Conservation (phyloP, 169 alveolate genomes). For the Cryptosporidium baileyi region DNA sequence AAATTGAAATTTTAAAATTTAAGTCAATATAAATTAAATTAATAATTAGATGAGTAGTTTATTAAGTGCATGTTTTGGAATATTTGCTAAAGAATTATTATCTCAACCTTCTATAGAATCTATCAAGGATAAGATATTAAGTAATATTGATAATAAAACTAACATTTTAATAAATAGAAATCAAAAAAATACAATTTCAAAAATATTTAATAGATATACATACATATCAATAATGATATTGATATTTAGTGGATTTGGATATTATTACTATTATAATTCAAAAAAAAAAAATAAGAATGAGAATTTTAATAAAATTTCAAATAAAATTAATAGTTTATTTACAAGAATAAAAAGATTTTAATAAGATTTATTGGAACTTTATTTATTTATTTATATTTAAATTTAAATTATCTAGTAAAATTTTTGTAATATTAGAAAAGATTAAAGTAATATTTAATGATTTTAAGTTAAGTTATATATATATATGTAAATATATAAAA, state of each 20-base stretch:
- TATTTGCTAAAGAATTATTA: slow-evolving; percentile 14
- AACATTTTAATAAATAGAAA: background rate
- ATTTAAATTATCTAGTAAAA: too few species aligned
- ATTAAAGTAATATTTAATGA: too few species aligned
- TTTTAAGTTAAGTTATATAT: too few species aligned
- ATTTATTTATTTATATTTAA: too few species aligned
- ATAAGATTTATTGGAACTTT: too few species aligned
- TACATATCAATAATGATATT: background rate
- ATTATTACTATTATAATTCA: slow-evolving; percentile 11
- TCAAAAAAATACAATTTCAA: background rate
- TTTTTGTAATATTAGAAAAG: too few species aligned
- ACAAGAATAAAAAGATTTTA: too few species aligned
- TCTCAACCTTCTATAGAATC: background rate
- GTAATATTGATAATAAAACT: background rate
- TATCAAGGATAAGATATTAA: slow-evolving; percentile 7
- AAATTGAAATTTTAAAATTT: too few species aligned
- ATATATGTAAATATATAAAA: too few species aligned
- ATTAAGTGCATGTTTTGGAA: slow-evolving; percentile 2
- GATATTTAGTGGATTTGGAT: background rate
- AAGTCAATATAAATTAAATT: too few species aligned
- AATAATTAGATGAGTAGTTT: background rate
- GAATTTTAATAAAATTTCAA: background rate
- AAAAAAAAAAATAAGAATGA: background rate
- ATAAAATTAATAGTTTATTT: background rate
- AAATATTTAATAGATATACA: background rate